Evolutionary conservation across 768 basidiomycete species (phyloP), one percentile per base, ranked within the genome.

Genomic region (Lentinula lateritia): DNA sequence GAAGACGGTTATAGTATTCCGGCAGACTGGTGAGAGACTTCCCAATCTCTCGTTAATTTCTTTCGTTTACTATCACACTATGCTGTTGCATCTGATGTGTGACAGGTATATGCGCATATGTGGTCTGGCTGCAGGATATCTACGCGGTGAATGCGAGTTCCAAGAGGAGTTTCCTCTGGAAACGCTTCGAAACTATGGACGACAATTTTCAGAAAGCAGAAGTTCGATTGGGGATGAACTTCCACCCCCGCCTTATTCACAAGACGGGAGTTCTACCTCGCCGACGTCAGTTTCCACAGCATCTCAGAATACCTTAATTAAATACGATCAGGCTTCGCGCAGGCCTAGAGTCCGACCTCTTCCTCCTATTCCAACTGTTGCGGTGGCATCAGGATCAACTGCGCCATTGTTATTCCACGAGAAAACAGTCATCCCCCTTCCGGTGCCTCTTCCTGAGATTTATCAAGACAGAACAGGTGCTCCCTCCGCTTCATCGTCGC

Each of bases 1-100:
- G 85, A 82, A 62, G 92, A 93, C 65, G 91, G 90, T 2, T 80
- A 85, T 65, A 86, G 88, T 62, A 69, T 92, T 13, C 90, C 91
- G 1, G 74, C 87, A 23, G 92, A 93, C 74, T 94, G 92, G 92
- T 56, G 9, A 56, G 34, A 43, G 16, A 16, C 13, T 1, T 8
- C 35, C 13, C 6, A 8, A 13, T 12, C 12, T 18, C 15, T 18
- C 28, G 1, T 28, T 28, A 28, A 28, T 34, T 16, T 16, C n/a
- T 32, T 15, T 36, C 41, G 12, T 28, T 34, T n/a, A 5, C 3
- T 12, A 9, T 13, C 5, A 32, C 3, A 10, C 28, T 18, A 9
- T 15, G 50, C n/a, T 12, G 28, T 36, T 6, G n/a, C 7, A 34
- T 36, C 10, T 36, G 8, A 52, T 39, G 4, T 46, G 2, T 39